Evolutionary conservation across 139 green algal species (phyloP).

Genomic region (Coelastrella sp.): DNA sequence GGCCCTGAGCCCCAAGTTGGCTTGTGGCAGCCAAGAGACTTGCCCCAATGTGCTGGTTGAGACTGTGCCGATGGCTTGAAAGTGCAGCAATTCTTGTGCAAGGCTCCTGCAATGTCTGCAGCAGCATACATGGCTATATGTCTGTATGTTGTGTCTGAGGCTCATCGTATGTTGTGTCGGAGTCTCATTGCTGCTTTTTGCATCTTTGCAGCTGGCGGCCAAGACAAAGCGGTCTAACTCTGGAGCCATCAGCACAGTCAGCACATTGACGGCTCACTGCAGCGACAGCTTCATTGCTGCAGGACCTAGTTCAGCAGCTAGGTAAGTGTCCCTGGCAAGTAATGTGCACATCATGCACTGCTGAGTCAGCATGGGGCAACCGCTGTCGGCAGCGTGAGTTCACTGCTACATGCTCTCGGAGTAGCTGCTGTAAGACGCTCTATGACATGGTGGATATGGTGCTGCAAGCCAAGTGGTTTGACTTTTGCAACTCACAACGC

Average conservation of each 20-base stretch:
- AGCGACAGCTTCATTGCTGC: background rate
- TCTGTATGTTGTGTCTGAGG: too few species aligned
- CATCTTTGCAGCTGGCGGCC: background rate
- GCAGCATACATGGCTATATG: background rate
- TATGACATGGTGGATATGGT: too few species aligned
- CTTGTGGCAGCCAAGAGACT: too few species aligned
- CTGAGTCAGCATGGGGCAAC: background rate
- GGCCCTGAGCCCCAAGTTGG: too few species aligned
- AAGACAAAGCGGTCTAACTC: background rate
- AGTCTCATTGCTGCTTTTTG: background rate
- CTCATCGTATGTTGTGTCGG: too few species aligned
- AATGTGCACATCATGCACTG: background rate
- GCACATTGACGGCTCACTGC: background rate
- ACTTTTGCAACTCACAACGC: background rate
- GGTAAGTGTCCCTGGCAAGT: too few species aligned
- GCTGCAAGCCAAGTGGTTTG: too few species aligned
- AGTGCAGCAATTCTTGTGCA: too few species aligned
- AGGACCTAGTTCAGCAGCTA: too few species aligned
- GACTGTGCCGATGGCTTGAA: too few species aligned
- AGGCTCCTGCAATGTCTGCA: background rate
- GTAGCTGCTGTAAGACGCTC: background rate
- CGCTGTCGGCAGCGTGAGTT: background rate
- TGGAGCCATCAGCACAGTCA: background rate
- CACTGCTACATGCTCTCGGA: background rate
- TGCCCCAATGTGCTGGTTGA: too few species aligned